Conservation (phyloP, 1,284 basidiomycete genomes). For the Volvariella volvacea region DNA sequence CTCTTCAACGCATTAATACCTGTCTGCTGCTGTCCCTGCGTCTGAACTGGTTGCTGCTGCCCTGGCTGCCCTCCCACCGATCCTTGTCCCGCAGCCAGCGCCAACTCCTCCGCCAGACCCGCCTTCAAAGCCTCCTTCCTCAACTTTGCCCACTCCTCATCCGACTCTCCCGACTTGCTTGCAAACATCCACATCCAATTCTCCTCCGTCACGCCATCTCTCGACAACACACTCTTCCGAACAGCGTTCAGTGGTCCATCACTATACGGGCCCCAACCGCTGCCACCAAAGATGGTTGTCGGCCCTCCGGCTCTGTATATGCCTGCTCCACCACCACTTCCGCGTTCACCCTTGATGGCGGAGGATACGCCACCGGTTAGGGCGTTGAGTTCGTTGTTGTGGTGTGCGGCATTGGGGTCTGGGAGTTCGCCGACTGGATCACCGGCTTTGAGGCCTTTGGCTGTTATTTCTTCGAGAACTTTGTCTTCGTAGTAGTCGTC, state of each 20-base stretch:
- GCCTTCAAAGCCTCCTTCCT: slow-evolving; percentile 50
- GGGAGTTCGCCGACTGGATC: slow-evolving; percentile 74
- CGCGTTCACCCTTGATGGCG: slow-evolving; percentile 30
- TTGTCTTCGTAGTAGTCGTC: slow-evolving; percentile 96
- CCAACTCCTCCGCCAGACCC: slow-evolving; percentile 29
- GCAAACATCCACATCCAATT: slow-evolving; percentile 88
- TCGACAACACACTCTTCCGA: slow-evolving; percentile 60
- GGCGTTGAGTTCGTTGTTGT: slow-evolving; percentile 38
- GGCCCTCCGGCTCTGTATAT: slow-evolving; percentile 82
- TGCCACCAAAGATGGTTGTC: slow-evolving; percentile 80
- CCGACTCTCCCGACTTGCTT: slow-evolving; percentile 53
- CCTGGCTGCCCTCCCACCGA: slow-evolving; percentile 16
- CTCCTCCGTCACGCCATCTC: slow-evolving; percentile 73
- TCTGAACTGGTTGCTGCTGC: slow-evolving; percentile 14
- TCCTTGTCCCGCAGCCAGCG: slow-evolving; percentile 17
- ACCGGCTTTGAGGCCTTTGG: slow-evolving; percentile 67
- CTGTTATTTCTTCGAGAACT: slow-evolving; percentile 62
- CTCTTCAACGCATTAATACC: slow-evolving; percentile 13
- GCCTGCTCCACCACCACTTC: slow-evolving; percentile 37
- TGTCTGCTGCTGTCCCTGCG: slow-evolving; percentile 17
- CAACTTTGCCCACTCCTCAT: slow-evolving; percentile 56
- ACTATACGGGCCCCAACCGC: slow-evolving; percentile 79
- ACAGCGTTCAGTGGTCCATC: slow-evolving; percentile 78
- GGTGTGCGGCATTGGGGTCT: slow-evolving; percentile 48
- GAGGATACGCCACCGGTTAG: slow-evolving; percentile 28